Evolutionary conservation across 2,329 filamentous ascomycete genomes (phyloP).

Genomic region (Chaetomium sp.): DNA sequence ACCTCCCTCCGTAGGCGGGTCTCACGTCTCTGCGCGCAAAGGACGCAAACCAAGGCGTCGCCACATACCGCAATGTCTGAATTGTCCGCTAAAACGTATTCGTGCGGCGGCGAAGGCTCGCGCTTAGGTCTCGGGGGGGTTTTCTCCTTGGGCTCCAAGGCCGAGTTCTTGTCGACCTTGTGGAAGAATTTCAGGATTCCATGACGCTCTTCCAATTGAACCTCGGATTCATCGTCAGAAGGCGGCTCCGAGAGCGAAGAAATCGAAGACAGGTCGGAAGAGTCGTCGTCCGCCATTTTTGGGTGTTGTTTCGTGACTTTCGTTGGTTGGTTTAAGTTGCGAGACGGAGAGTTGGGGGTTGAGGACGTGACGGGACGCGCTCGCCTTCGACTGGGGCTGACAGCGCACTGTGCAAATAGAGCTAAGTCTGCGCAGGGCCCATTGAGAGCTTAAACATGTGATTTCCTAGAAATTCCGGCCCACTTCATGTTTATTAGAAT

Average conservation of each 20-base stretch:
- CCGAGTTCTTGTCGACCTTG: constrained; percentile 43
- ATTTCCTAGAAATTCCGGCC: too few relatives aligned
- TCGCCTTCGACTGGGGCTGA: too few relatives aligned
- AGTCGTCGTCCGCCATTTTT: constrained; percentile 55
- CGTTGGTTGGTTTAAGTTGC: constrained; percentile 19
- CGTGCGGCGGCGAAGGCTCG: constrained; percentile 81
- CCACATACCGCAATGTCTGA: constrained; percentile 81
- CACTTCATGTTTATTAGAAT: too few relatives aligned
- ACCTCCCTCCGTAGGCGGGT: constrained; percentile 25
- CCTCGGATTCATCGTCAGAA: constrained; percentile 48
- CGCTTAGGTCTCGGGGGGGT: constrained; percentile 69
- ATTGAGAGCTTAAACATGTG: too few relatives aligned
- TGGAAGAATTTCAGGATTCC: constrained; percentile 64
- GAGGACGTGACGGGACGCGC: constrained; percentile 13
- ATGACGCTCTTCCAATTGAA: constrained; percentile 44
- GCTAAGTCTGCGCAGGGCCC: too few relatives aligned
- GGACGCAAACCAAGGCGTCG: constrained; percentile 35
- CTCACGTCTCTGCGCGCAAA: constrained; percentile 41
- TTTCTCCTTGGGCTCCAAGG: constrained; percentile 45
- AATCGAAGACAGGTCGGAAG: constrained; percentile 55
- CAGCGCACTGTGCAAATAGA: too few relatives aligned
- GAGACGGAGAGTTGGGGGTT: constrained; percentile 27
- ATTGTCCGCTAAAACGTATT: constrained; percentile 85
- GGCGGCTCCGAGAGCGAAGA: constrained; percentile 38
- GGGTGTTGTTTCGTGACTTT: not conserved